These are phyloP conservation scores for Ustilago trichophora DNA, from an alignment of 1,284 basidiomycete species.

Conservation along the genomic window DNA sequence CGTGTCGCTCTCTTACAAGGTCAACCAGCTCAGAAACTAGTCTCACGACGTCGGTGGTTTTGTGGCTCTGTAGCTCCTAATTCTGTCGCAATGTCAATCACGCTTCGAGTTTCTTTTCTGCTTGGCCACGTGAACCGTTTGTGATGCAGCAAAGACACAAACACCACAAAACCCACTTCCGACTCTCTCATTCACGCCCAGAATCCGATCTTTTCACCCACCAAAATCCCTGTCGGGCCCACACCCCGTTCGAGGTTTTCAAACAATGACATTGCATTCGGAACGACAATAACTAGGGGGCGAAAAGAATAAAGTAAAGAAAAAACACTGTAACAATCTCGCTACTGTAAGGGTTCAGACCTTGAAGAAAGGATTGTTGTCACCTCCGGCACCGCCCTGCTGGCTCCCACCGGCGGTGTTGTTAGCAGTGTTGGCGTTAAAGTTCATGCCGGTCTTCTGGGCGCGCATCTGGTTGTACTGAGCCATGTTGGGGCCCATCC, in stretches of 20 bases:
- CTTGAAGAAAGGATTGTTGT: slow-evolving; percentile 59
- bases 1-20: slow-evolving; percentile 17
- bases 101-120: no score
- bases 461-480: slow-evolving; percentile 45
- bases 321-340: no score
- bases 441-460: slow-evolving; percentile 50
- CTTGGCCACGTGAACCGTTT: no score
- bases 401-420: slow-evolving; percentile 11
- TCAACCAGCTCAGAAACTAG: slow-evolving; percentile 11
- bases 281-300: background rate
- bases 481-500: slow-evolving; percentile 55
- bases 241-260: background rate
- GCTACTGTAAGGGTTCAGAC: slow-evolving; percentile 19
- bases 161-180: no score
- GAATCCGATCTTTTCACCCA: no score
- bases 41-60: background rate
- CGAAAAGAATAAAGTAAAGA: background rate
- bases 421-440: slow-evolving; percentile 22
- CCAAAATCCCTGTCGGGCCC: no score
- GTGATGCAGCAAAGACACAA: no score
- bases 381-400: slow-evolving; percentile 11
- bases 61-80: background rate
- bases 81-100: background rate
- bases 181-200: no score
- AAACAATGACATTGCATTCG: background rate